A percentile compares a stretch with the other conserved stretches of the same genome.
phyloP scores from a whole-genome alignment of 345 rosid species.

The Xanthoceras sorbifolium region DNA sequence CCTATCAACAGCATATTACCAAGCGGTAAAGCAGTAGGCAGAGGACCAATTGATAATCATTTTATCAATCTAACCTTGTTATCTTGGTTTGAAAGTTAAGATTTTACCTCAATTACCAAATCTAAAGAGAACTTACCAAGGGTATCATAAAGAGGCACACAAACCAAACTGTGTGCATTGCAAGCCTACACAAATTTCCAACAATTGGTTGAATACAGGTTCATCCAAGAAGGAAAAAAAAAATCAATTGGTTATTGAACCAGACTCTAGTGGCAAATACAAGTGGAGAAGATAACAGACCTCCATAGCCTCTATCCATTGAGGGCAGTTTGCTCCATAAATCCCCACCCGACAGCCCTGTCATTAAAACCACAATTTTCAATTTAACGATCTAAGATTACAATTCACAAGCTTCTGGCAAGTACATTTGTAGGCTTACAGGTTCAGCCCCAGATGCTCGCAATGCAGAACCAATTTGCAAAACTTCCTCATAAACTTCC shows the following conservation, averaged over 20 bases:
- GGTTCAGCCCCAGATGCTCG: conserved; percentile 80
- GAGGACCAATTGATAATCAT: not conserved
- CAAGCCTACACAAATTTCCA: conserved; percentile 62
- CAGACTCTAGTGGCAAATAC: not conserved
- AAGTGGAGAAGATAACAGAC: conserved; percentile 32
- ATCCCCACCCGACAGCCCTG: conserved; percentile 88
- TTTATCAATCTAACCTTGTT: not conserved
- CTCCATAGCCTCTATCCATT: conserved; percentile 98
- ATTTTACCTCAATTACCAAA: not conserved
- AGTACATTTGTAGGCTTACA: conserved; percentile 45
- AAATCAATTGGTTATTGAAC: not conserved
- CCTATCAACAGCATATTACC: not conserved
- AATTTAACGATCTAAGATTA: not conserved
- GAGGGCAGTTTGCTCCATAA: conserved; percentile 92
- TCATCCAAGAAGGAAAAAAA: not conserved
- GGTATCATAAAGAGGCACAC: conserved; percentile 96
- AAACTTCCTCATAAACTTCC: conserved; percentile 76
- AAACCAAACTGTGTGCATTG: conserved; percentile 71
- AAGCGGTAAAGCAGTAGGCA: not conserved
- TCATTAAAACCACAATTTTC: not conserved
- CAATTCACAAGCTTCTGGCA: conserved; percentile 7
- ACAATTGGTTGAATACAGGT: not conserved
- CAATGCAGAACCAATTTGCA: conserved; percentile 80
- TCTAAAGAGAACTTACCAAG: conserved; percentile 56
- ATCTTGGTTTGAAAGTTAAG: not conserved